Conservation (phyloP, 345 rosid species). For the Kernera saxatilis region DNA sequence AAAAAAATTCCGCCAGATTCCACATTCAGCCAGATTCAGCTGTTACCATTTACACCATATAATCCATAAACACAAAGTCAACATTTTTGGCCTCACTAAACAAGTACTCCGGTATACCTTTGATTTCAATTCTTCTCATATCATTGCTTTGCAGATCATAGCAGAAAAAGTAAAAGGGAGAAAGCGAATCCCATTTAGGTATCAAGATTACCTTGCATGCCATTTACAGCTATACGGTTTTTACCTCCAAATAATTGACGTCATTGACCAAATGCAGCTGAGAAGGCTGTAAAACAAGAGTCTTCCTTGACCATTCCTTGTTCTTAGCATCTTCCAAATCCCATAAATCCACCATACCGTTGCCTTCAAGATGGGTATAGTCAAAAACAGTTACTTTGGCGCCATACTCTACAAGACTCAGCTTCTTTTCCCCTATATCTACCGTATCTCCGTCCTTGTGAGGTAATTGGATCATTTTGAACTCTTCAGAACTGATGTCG, state of each 20-base stretch:
- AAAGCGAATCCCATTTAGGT: no score
- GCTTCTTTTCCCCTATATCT: background rate
- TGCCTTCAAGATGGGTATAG: background rate
- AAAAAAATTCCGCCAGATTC: no score
- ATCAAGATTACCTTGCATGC: no score
- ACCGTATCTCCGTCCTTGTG: background rate
- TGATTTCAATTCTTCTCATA: background rate
- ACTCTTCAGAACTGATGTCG: background rate
- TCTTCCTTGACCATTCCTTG: background rate
- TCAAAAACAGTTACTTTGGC: background rate
- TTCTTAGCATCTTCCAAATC: background rate
- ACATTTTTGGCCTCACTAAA: background rate
- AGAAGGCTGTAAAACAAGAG: background rate
- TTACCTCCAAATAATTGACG: background rate
- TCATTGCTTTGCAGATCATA: background rate
- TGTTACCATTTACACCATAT: no score
- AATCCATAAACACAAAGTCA: background rate
- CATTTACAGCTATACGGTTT: background rate
- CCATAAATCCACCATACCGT: background rate
- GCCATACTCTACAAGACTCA: background rate
- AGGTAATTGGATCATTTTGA: background rate
- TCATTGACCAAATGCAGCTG: background rate
- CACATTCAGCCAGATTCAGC: no score
- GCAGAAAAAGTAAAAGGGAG: background rate
- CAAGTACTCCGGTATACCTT: background rate